A percentile compares a stretch with the other conserved stretches of the same genome.
These are phyloP conservation scores for Dendryphion nanum DNA, from an alignment of 2,329 filamentous ascomycete species.

Conservation along the genomic window DNA sequence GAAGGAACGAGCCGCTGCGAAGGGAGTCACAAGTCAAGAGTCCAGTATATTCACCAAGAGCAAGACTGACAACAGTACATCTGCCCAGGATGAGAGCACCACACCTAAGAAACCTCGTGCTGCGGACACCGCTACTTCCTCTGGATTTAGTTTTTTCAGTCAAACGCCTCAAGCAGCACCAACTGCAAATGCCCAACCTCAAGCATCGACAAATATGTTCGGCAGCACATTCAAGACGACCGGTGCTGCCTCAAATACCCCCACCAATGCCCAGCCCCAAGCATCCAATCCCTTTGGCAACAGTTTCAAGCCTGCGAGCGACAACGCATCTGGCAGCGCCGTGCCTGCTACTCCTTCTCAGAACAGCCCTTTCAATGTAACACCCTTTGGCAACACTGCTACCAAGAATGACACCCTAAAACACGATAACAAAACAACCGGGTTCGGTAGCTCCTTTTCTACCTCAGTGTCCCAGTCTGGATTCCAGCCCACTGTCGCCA, in stretches of 20 bases:
- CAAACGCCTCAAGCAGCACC: background rate
- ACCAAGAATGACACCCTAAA: no score
- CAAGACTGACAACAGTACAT: constrained; percentile 2
- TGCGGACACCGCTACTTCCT: background rate
- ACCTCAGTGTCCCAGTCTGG: background rate
- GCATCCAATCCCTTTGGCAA: no score
- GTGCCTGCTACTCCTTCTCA: no score
- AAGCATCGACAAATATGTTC: constrained; percentile 4
- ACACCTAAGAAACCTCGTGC: constrained; percentile 26
- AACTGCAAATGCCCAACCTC: background rate
- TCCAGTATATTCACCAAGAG: constrained; percentile 33
- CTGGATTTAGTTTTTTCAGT: background rate
- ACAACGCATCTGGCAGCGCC: no score
- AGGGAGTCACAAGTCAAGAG: constrained; percentile 32
- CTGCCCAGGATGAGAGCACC: background rate
- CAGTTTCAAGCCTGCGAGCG: no score
- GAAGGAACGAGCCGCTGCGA: constrained; percentile 26
- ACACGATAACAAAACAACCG: no score
- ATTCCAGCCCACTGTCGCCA: background rate
- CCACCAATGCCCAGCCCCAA: no score
- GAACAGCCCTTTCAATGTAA: no score
- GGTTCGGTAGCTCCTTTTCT: no score
- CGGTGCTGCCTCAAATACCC: background rate
- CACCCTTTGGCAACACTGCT: no score
- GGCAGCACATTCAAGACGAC: constrained; percentile 1